Percentiles rank a stretch among this genome's conserved stretches.
Conservation (phyloP, 495 filamentous ascomycete genomes). For the Neurospora sp. region DNA sequence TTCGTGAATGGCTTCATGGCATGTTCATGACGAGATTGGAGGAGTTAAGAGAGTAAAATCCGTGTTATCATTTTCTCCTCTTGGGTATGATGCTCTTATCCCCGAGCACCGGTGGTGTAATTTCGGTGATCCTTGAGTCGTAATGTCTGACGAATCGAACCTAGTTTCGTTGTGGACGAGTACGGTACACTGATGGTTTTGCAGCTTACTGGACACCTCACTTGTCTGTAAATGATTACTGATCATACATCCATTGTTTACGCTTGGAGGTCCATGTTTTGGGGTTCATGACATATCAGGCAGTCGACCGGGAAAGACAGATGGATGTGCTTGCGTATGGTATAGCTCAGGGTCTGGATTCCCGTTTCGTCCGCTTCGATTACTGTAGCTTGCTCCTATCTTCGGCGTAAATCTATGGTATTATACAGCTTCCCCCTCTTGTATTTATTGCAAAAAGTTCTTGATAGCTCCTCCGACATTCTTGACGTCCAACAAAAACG, state of each 20-base stretch:
- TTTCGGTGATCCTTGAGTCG: neutral
- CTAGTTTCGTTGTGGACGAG: neutral
- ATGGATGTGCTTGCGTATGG: neutral
- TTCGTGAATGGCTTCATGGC: neutral
- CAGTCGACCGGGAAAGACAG: neutral
- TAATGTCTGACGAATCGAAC: neutral
- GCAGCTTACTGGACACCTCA: neutral
- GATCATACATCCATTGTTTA: neutral
- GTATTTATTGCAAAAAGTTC: slow-evolving; percentile 54
- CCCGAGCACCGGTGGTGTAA: neutral
- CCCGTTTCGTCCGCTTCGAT: neutral
- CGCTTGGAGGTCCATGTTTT: neutral
- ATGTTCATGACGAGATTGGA: neutral
- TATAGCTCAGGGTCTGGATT: neutral
- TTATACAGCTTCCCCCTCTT: neutral
- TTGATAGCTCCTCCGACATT: slow-evolving; percentile 77
- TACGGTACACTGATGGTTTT: neutral
- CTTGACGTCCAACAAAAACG: slow-evolving; percentile 86
- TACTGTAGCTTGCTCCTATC: neutral
- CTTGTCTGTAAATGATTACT: neutral
- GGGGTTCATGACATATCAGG: neutral
- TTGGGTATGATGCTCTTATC: neutral
- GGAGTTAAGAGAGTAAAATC: neutral
- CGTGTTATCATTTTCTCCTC: neutral
- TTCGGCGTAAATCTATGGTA: neutral